These are phyloP conservation scores for Fusarium xyrophilum DNA, from an alignment of 2,329 filamentous ascomycete genomes.

Conservation along the genomic window DNA sequence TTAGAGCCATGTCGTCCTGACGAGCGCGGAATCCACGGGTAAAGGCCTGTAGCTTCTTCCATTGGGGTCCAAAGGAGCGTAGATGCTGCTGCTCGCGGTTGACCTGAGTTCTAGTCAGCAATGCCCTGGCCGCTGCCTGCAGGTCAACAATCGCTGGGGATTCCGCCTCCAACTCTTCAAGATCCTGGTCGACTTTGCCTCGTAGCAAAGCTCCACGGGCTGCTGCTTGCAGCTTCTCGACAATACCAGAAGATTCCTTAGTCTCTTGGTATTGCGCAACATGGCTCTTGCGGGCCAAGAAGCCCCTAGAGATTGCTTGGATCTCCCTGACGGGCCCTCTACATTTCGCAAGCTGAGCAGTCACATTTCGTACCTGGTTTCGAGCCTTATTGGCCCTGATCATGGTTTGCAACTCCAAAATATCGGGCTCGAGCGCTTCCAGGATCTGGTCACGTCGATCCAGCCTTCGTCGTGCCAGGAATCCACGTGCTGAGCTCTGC, in stretches of 20 bases:
- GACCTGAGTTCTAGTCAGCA: constrained; percentile 64
- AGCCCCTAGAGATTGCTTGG: constrained; percentile 71
- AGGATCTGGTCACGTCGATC: constrained; percentile 70
- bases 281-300: constrained; percentile 66
- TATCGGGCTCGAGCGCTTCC: constrained; percentile 72
- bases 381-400: constrained; percentile 73
- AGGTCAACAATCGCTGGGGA: constrained; percentile 60
- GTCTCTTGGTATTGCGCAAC: constrained; percentile 64
- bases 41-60: constrained; percentile 54
- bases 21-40: constrained; percentile 59
- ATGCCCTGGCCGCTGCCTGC: constrained; percentile 71
- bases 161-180: constrained; percentile 59
- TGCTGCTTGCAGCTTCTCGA: constrained; percentile 69
- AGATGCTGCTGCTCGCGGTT: constrained; percentile 59
- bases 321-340: constrained; percentile 70
- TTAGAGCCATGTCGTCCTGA: constrained; percentile 51
- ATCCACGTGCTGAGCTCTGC: constrained; percentile 80
- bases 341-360: constrained; percentile 66
- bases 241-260: constrained; percentile 56
- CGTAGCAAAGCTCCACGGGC: constrained; percentile 72
- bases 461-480: constrained; percentile 71
- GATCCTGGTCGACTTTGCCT: constrained; percentile 60
- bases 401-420: constrained; percentile 83
- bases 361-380: constrained; percentile 62
- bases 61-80: constrained; percentile 56